Percentiles rank a stretch among this genome's conserved stretches.
phyloP scores from a whole-genome alignment of 108 stramenopile species.

The Nitzschia sp. region DNA sequence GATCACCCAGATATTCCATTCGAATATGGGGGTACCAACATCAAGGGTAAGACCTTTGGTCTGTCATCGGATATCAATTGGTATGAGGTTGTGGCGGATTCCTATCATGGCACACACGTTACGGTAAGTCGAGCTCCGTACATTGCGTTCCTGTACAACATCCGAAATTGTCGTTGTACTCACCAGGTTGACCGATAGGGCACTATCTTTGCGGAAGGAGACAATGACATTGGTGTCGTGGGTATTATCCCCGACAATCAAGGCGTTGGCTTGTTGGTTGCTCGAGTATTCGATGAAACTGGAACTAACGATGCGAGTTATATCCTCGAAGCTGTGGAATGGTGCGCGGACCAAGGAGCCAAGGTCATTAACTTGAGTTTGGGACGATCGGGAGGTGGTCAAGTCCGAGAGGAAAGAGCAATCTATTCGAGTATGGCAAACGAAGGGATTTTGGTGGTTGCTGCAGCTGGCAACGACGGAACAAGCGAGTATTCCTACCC shows the following conservation, averaged over 20 bases:
- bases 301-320: background rate
- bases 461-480: slow-evolving; percentile 59
- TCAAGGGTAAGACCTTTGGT: slow-evolving; percentile 11
- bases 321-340: slow-evolving; percentile 23
- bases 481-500: slow-evolving; percentile 35
- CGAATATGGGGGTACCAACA: background rate
- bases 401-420: background rate
- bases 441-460: slow-evolving; percentile 30
- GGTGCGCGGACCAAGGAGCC: slow-evolving; percentile 40
- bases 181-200: slow-evolving; percentile 30
- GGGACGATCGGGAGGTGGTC: slow-evolving; percentile 26
- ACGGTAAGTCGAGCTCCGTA: slow-evolving; percentile 25
- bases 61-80: background rate
- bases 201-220: slow-evolving; percentile 47
- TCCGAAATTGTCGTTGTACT: too few species aligned
- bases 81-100: slow-evolving; percentile 5
- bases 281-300: slow-evolving; percentile 9
- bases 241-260: slow-evolving; percentile 34
- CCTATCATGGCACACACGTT: slow-evolving; percentile 42
- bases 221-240: slow-evolving; percentile 50
- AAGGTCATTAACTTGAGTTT: slow-evolving; percentile 54
- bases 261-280: slow-evolving; percentile 37
- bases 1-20: slow-evolving; percentile 44
- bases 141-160: too few species aligned
- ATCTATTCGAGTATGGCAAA: background rate